Conservation (phyloP, 169 alveolate genomes). For the Plasmodium fragile region DNA sequence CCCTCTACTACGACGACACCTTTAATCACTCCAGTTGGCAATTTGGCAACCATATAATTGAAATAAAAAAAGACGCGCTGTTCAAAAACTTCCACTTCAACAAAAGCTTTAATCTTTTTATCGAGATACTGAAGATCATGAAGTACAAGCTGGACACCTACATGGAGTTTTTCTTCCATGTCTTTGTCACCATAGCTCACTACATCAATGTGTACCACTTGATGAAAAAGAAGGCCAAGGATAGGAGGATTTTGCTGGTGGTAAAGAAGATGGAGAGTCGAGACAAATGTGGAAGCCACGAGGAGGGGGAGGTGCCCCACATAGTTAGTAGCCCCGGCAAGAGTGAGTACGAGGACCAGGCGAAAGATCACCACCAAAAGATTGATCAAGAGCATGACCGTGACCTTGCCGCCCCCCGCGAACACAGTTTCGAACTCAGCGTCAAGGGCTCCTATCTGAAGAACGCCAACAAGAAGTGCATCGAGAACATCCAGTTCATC, state of each 20-base stretch:
- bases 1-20: constrained; percentile 38
- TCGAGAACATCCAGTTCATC: constrained; percentile 52
- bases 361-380: neutral
- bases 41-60: constrained; percentile 48
- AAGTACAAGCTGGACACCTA: constrained; percentile 48
- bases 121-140: constrained; percentile 44
- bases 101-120: constrained; percentile 28
- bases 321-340: neutral
- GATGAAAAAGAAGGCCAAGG: constrained; percentile 19
- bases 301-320: neutral
- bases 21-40: constrained; percentile 52
- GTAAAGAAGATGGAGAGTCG: neutral
- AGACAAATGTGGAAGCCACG: neutral
- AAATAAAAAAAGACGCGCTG: constrained; percentile 56
- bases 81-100: constrained; percentile 27
- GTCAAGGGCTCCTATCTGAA: constrained; percentile 10
- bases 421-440: neutral
- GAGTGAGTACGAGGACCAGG: neutral
- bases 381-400: neutral
- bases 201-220: constrained; percentile 50
- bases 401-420: neutral
- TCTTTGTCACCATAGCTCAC: constrained; percentile 54
- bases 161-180: constrained; percentile 36
- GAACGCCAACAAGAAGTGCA: constrained; percentile 57
- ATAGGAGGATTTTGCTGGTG: neutral